A percentile compares a stretch with the other conserved stretches of the same genome.
Conservation (phyloP, 1,139 yeast species). For the Saccharomyces pastorianus region DNA sequence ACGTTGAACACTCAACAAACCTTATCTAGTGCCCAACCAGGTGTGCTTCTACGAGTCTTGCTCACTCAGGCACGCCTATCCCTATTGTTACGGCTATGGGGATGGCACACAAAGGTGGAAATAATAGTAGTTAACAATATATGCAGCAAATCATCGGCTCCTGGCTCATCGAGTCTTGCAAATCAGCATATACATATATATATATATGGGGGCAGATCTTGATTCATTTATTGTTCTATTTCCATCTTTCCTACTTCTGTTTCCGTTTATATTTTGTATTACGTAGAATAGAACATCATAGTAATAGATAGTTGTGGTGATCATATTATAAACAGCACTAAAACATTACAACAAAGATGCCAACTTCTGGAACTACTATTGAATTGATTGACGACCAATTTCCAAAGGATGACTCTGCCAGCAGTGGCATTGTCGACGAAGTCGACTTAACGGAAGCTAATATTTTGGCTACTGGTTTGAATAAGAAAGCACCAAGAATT, state of each 20-base stretch:
- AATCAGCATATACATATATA: not conserved
- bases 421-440: slow-evolving; percentile 14
- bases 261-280: not conserved
- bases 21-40: not conserved
- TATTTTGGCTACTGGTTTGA: slow-evolving; percentile 84
- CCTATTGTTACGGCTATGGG: slow-evolving; percentile 1
- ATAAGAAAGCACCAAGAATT: slow-evolving; percentile 58
- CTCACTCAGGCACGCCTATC: not conserved
- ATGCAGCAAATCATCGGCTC: slow-evolving; percentile 1
- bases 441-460: slow-evolving; percentile 70
- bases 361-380: not conserved
- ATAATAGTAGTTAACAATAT: not conserved
- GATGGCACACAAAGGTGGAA: not conserved
- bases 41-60: not conserved
- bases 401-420: not conserved
- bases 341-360: not conserved
- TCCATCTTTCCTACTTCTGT: not conserved
- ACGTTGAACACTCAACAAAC: slow-evolving; percentile 1
- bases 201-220: not conserved
- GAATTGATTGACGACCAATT: not conserved
- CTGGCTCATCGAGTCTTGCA: not conserved
- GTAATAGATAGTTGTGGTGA: not conserved
- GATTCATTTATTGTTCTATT: not conserved
- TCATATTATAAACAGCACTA: not conserved
- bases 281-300: not conserved